Evolutionary conservation across 108 stramenopile genomes (phyloP).

Genomic region (Stephanodiscus minutulus): DNA sequence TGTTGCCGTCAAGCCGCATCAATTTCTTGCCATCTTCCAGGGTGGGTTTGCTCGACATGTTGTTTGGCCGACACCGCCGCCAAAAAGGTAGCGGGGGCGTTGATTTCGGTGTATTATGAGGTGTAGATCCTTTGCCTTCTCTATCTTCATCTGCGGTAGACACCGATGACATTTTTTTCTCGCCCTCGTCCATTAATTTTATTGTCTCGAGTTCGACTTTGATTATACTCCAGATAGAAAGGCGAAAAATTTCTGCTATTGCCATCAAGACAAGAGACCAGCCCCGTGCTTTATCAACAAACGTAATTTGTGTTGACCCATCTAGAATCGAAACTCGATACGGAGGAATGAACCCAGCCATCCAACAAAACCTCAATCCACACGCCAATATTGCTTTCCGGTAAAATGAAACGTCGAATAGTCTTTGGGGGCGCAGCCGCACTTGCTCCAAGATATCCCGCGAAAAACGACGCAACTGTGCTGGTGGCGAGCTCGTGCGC

Average conservation of each 20-base stretch:
- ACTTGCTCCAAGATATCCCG: constrained; percentile 52
- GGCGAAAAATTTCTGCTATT: constrained; percentile 69
- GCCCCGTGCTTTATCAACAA: constrained; percentile 63
- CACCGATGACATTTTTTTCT: constrained; percentile 46
- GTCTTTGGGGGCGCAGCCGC: constrained; percentile 64
- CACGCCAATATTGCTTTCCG: constrained; percentile 73
- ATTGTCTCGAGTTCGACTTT: constrained; percentile 83
- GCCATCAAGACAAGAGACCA: constrained; percentile 78
- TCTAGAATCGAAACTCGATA: constrained; percentile 67
- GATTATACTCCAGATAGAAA: constrained; percentile 82
- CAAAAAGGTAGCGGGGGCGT: background rate
- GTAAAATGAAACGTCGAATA: constrained; percentile 79
- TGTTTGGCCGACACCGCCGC: constrained; percentile 14
- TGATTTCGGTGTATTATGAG: constrained; percentile 6
- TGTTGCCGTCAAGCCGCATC: background rate
- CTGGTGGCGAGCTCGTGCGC: constrained; percentile 20
- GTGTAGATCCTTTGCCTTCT: constrained; percentile 25
- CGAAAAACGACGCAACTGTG: constrained; percentile 39
- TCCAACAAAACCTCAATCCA: constrained; percentile 79
- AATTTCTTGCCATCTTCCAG: constrained; percentile 3
- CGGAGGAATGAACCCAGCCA: constrained; percentile 83
- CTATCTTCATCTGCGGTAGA: constrained; percentile 44
- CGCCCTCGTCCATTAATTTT: constrained; percentile 60
- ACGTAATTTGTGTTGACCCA: constrained; percentile 62
- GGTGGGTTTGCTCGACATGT: background rate